Conservation (phyloP, 2,329 filamentous ascomycete genomes). For the Triangularia verruculosa region DNA sequence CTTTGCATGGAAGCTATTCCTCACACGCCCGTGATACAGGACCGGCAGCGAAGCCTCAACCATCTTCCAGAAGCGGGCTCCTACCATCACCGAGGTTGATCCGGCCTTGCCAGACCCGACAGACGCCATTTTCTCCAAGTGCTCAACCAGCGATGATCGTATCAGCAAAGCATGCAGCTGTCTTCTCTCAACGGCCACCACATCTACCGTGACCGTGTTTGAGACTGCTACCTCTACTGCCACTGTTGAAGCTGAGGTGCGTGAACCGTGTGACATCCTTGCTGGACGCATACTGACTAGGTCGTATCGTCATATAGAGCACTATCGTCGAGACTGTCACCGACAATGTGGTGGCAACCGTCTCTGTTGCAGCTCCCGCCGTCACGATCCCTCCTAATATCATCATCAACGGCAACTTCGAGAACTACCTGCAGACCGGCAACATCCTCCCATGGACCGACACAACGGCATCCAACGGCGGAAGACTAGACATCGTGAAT, state of each 20-base stretch:
- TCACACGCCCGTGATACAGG: not conserved
- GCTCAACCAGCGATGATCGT: conserved; percentile 10
- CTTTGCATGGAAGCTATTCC: not conserved
- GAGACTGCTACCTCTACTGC: conserved; percentile 16
- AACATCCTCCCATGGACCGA: conserved; percentile 21
- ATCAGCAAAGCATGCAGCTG: conserved; percentile 27
- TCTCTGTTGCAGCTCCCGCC: conserved; percentile 9
- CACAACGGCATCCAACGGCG: conserved; percentile 7
- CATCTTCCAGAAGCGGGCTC: conserved; percentile 36
- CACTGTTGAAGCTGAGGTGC: conserved; percentile 8
- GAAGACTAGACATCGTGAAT: conserved; percentile 14
- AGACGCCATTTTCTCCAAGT: conserved; percentile 15
- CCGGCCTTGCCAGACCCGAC: conserved; percentile 4
- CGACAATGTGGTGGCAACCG: conserved; percentile 12
- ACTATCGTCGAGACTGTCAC: conserved; percentile 15
- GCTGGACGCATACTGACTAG: not conserved
- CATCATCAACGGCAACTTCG: conserved; percentile 20
- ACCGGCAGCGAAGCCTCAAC: conserved; percentile 48
- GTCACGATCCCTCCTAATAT: conserved; percentile 15
- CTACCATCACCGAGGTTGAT: conserved; percentile 4
- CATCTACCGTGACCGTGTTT: conserved; percentile 19
- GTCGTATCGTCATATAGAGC: not conserved
- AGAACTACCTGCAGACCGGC: conserved; percentile 17
- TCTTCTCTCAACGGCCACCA: conserved; percentile 23
- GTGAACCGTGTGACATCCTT: not conserved